Evolutionary conservation across 2,329 filamentous ascomycete genomes (phyloP), one percentile per base, ranked within the genome.

Genomic region (Shiraia sp.): DNA sequence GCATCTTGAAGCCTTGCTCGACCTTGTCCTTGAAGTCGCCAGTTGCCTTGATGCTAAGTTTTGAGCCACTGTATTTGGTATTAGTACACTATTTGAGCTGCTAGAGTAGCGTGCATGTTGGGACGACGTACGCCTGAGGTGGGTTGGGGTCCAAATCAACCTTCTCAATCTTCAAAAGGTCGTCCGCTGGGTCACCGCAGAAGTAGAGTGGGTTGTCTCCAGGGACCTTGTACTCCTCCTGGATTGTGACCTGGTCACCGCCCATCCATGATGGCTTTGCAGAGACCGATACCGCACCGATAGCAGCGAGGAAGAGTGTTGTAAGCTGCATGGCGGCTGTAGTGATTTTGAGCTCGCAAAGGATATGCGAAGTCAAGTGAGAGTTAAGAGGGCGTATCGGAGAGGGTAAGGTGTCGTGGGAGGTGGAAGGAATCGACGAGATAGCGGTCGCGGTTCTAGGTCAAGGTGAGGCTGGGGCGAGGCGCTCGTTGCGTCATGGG

Each of bases 111-210:
- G n/a, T n/a, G n/a, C 19, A 22, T 22, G 19, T 22, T 22, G 34
- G 42, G 25, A 9, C 47, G 26, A 80, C 87, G 63, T 83, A 97
- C 92, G 90, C 78, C 65, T 81, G 66, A 25, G 93, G 93, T 46
- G 92, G 93, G 71, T 96, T 97, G 10, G 93, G 93, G 25, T 71
- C 65, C 42, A 99, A 73, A 61, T 96, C 85, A 42, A 97, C 90
- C 32, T 80, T 81, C 51, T 90, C 77, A 61, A 99, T 90, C 30
- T 75, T 73, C 55, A 96, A 75, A 42, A 91, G 79, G 68, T 96
- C 83, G 36, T 82, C 69, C 34, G 72, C 71, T 43, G 88, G 87
- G 49, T 88, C 79, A 44, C 75, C 73, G 53, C 93, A 99, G 73
- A 87, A 88, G 63, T 83, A 76, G 45, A 99, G 79, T 22, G 93